Base-by-base conservation (phyloP, 768 basidiomycete genomes). In the Lentinula raphanica region DNA sequence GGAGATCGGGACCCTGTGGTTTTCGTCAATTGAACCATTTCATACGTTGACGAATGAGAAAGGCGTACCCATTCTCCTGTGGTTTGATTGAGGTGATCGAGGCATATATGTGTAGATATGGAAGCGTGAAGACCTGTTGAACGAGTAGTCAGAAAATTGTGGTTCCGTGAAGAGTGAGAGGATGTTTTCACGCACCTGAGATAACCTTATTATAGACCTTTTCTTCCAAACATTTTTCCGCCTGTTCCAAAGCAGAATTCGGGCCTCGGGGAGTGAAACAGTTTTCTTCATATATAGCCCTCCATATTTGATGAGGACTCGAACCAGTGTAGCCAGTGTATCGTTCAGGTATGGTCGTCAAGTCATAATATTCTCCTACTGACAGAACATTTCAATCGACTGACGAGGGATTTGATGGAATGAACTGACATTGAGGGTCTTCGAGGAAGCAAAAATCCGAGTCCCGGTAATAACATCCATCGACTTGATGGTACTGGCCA, bases 401-500 rank as follows among this genome's bases (percentile, higher is more conserved):
- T 11, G 31, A 32, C 27, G 32, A 35, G 8, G 32, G 32, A 13
- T 44, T 40, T 19, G 39, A 4, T 19, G 3, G 48, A 13, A 19
- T 44, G 8, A 40, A 40, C 77, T 49, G 59, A 84, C 86, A 85
- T 9, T 85, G 84, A 66, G 83, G 84, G 66, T 98, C 96, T 68
- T 98, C 97, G 35, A 96, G 82, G 72, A 94, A 97, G 71, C 97
- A 99, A 73, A 94, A 99, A 68, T 98, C 97, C 28, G 92, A 88
- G 67, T 98, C 95, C 50, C 90, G 86, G 64, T 94, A 94, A 70
- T 95, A 96, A 66, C 94, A 96, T 1, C 92, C 91, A 25, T 90
- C 89, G 27, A 94, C 73, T 59, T 80, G 70, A 63, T 87, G 81
- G 49, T 82, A 77, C 88, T 90, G 53, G 17, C 15, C 17, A 36